A percentile compares a stretch with the other conserved stretches of the same genome.
Evolutionary conservation across 2,329 filamentous ascomycete species (phyloP).

Genomic region (Aureobasidium subglaciale): DNA sequence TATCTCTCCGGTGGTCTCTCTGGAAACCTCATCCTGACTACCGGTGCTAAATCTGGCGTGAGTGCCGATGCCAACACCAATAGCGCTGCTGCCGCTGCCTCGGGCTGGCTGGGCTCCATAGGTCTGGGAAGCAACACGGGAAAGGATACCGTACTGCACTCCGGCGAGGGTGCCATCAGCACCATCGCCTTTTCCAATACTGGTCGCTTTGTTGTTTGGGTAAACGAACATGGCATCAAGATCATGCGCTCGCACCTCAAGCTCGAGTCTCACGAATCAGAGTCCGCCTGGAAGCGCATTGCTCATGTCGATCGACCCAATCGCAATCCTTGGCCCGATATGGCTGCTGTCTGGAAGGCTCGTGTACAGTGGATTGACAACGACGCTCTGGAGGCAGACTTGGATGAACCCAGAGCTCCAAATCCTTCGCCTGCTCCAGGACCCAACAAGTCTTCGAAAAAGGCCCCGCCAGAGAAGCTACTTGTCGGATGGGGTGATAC

Average conservation of each 20-base stretch:
- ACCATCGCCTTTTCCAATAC: slow-evolving; percentile 92
- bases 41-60: slow-evolving; percentile 69
- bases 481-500: slow-evolving; percentile 94
- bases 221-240: slow-evolving; percentile 95
- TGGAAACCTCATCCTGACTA: slow-evolving; percentile 78
- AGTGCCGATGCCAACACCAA: slow-evolving; percentile 81
- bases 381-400: slow-evolving; percentile 65
- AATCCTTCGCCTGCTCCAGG: slow-evolving; percentile 25
- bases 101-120: slow-evolving; percentile 82
- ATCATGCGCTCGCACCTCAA: slow-evolving; percentile 89
- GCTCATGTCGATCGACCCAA: slow-evolving; percentile 86
- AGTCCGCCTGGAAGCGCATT: slow-evolving; percentile 89
- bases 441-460: slow-evolving; percentile 20
- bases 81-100: slow-evolving; percentile 71
- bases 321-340: slow-evolving; percentile 84
- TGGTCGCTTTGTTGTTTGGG: slow-evolving; percentile 87
- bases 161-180: slow-evolving; percentile 84
- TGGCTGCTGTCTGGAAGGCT: slow-evolving; percentile 93
- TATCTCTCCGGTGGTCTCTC: slow-evolving; percentile 89
- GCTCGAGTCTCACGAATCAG: slow-evolving; percentile 66
- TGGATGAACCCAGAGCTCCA: slow-evolving; percentile 41
- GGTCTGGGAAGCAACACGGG: slow-evolving; percentile 71
- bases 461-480: slow-evolving; percentile 58
- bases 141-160: slow-evolving; percentile 80
- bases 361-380: slow-evolving; percentile 91